Conservation (phyloP, 768 basidiomycete genomes). For the Ephemerocybe angulata region DNA sequence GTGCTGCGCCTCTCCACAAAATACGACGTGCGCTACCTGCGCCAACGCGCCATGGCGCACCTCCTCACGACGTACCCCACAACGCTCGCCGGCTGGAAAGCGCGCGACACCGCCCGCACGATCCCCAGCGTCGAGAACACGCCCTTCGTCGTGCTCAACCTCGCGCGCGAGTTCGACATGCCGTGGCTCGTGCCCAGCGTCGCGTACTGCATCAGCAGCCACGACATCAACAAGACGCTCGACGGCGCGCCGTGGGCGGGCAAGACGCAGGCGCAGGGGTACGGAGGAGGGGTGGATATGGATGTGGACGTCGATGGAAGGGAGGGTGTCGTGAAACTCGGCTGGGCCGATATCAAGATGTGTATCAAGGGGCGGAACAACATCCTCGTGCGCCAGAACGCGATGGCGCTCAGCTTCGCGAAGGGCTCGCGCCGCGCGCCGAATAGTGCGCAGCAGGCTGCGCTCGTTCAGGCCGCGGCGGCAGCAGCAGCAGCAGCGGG, state of each 20-base stretch:
- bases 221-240: conserved; percentile 34
- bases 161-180: conserved; percentile 33
- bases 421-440: neutral
- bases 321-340: conserved; percentile 14
- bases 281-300: neutral
- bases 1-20: conserved; percentile 37
- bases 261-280: neutral
- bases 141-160: conserved; percentile 34
- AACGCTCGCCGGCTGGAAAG: conserved; percentile 30
- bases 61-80: conserved; percentile 34
- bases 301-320: no score
- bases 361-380: conserved; percentile 25
- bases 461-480: neutral
- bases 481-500: no score
- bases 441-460: neutral
- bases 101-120: conserved; percentile 31
- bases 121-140: conserved; percentile 36
- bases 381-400: conserved; percentile 4
- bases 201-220: conserved; percentile 35
- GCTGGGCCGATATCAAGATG: conserved; percentile 25
- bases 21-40: conserved; percentile 36
- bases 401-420: conserved; percentile 1
- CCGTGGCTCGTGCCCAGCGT: conserved; percentile 33
- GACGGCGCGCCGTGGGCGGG: conserved; percentile 29
- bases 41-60: conserved; percentile 30